Evolutionary conservation across 2,329 filamentous ascomycete species (phyloP).

Genomic region (Trichoderma sp.): DNA sequence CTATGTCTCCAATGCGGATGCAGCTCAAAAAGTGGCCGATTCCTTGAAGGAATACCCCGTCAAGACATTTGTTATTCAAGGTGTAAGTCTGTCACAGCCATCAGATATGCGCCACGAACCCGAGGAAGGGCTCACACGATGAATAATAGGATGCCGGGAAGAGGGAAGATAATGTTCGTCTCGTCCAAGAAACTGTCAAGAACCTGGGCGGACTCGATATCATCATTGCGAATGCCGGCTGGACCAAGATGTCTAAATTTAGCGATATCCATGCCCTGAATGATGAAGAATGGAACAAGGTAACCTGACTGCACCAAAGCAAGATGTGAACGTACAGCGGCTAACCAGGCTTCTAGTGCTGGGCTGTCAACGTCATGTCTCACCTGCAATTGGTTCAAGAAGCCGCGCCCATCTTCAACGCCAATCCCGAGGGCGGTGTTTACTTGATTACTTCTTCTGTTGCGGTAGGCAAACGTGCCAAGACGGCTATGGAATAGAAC

Average conservation of each 20-base stretch:
- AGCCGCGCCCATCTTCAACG: constrained; percentile 12
- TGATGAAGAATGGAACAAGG: constrained; percentile 17
- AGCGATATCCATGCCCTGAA: constrained; percentile 1
- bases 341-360: not conserved
- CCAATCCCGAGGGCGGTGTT: constrained; percentile 11
- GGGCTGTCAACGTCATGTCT: constrained; percentile 16
- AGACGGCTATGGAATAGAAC: not conserved
- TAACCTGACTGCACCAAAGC: not conserved
- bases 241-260: constrained; percentile 12
- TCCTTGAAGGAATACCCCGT: not conserved
- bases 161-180: constrained; percentile 8
- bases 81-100: not conserved
- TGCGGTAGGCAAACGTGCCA: not conserved
- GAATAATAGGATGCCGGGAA: not conserved
- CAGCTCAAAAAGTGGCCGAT: not conserved
- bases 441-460: constrained; percentile 14
- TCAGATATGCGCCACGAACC: not conserved
- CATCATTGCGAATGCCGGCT: constrained; percentile 15
- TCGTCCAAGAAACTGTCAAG: constrained; percentile 7
- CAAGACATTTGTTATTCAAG: not conserved
- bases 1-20: constrained; percentile 1
- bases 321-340: too few species aligned
- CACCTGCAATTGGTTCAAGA: constrained; percentile 15
- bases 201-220: constrained; percentile 9
- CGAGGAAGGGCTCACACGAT: not conserved